phyloP scores from a whole-genome alignment of 805 yeast species.

The Saccharomycopsis capsularis region DNA sequence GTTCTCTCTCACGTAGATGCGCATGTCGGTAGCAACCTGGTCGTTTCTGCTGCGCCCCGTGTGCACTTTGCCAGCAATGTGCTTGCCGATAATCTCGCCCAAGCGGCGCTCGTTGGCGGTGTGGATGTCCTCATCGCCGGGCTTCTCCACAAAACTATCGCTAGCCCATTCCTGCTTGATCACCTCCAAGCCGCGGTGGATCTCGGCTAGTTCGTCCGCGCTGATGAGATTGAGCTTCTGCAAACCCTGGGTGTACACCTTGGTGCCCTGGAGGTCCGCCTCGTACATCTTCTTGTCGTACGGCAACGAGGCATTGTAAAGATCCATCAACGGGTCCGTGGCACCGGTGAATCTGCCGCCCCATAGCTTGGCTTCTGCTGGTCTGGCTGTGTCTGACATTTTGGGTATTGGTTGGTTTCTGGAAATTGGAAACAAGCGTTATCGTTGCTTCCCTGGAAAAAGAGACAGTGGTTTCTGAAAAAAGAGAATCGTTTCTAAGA shows the following conservation, averaged over 20 bases:
- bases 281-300: slow-evolving; percentile 92
- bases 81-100: slow-evolving; percentile 91
- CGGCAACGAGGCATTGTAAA: slow-evolving; percentile 94
- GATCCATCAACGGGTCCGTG: slow-evolving; percentile 94
- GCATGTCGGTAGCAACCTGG: slow-evolving; percentile 99
- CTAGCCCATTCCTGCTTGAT: slow-evolving; percentile 79
- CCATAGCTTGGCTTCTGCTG: slow-evolving; percentile 57
- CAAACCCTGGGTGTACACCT: slow-evolving; percentile 85
- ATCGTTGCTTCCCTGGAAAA: no score
- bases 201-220: slow-evolving; percentile 63
- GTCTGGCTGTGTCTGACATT: slow-evolving; percentile 4
- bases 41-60: slow-evolving; percentile 99
- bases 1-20: slow-evolving; percentile 82
- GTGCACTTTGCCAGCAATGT: slow-evolving; percentile 95
- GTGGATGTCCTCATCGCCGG: slow-evolving; percentile 96
- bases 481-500: no score
- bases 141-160: slow-evolving; percentile 60
- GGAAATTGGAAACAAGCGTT: no score
- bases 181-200: slow-evolving; percentile 71
- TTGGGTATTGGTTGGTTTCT: background rate
- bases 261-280: slow-evolving; percentile 91
- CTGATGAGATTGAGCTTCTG: slow-evolving; percentile 71
- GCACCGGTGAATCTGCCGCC: slow-evolving; percentile 98
- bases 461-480: no score
- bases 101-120: slow-evolving; percentile 97